Evolutionary conservation across 2,329 filamentous ascomycete species (phyloP).

Genomic region (Colletotrichum chlorophyti): DNA sequence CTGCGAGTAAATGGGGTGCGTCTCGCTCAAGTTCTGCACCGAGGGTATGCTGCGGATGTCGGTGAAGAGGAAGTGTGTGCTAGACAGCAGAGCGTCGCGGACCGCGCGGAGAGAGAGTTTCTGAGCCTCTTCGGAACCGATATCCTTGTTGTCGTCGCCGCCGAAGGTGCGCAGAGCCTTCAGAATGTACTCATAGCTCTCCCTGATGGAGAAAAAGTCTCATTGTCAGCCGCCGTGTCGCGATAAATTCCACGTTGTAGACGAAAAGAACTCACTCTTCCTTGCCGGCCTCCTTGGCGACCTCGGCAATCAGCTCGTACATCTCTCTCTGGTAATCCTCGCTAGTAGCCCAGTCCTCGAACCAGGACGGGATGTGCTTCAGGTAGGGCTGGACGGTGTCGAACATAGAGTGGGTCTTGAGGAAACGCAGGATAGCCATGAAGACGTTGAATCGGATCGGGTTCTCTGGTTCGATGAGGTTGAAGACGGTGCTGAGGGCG

Average conservation of each 20-base stretch:
- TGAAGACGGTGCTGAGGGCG: constrained; percentile 95
- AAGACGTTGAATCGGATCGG: constrained; percentile 90
- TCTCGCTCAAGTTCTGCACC: constrained; percentile 85
- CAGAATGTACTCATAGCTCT: constrained; percentile 72
- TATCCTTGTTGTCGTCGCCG: constrained; percentile 58
- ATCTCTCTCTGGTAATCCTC: constrained; percentile 85
- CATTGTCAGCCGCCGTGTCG: constrained; percentile 12
- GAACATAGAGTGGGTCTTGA: constrained; percentile 78
- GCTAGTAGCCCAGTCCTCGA: constrained; percentile 81
- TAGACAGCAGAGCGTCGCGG: constrained; percentile 60
- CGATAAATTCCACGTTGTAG: too few relatives aligned
- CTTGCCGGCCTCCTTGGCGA: constrained; percentile 80
- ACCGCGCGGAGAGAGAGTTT: constrained; percentile 64
- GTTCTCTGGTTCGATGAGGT: constrained; percentile 80
- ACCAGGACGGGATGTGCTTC: constrained; percentile 82
- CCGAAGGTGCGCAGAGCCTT: constrained; percentile 69
- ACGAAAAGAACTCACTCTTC: constrained; percentile 67
- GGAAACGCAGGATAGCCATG: constrained; percentile 83
- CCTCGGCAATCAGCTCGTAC: constrained; percentile 82
- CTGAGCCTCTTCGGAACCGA: constrained; percentile 66
- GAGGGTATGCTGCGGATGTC: constrained; percentile 83
- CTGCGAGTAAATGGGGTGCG: constrained; percentile 85
- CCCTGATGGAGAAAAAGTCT: constrained; percentile 40
- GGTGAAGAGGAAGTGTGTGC: constrained; percentile 72
- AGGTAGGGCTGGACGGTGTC: constrained; percentile 85